Base-by-base conservation (phyloP, 176 grass and related monocot genomes). In the Zoysia pacifica region DNA sequence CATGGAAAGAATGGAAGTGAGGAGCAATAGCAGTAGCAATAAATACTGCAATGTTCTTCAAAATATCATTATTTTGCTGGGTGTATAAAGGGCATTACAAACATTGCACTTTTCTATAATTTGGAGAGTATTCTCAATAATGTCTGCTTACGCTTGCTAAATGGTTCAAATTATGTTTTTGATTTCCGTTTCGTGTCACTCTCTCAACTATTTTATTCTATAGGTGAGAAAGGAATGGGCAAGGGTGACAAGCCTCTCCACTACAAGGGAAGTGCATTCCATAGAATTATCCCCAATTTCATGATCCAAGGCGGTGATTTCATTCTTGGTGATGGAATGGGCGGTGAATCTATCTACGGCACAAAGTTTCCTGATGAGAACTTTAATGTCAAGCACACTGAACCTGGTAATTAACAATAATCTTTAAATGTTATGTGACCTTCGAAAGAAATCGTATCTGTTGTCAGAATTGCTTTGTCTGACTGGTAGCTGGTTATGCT, bases 241-340 rank as follows among this genome's bases (percentile, higher is more conserved):
- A 86, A 93, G 65, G 95, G 92, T 43, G 93, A 93, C 54, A 99
- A 99, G 70, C 68, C 90, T 65, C 90, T 99, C 78, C 93, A 99
- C 86, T 99, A 79, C 84, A 99, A 99, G 84, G 97, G 97, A 77
- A 95, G 92, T 58, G 5, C 68, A 44, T 96, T 99, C 82, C 93
- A 99, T 82, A 95, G 97, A 83, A 86, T 99, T 81, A 99, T 99
- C 41, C 97, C 97, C 36, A 95, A 90, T 72, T 99, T 99, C 79
- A 99, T 99, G 97, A 81, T 99, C 72, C 97, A 99, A 79, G 97
- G 97, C 81, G 97, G 97, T 35, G 97, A 99, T 79, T 99, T 99
- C 77, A 99, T 93, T 28, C 92, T 87, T 52, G 97, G 97, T 4
- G 87, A 99, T 74, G 97, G 97, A 73, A 93, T 85, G 88, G 97